Evolutionary conservation across 2,329 filamentous ascomycete genomes (phyloP), one percentile per base, ranked within the genome.

Genomic region (Trichoderma lentiforme): DNA sequence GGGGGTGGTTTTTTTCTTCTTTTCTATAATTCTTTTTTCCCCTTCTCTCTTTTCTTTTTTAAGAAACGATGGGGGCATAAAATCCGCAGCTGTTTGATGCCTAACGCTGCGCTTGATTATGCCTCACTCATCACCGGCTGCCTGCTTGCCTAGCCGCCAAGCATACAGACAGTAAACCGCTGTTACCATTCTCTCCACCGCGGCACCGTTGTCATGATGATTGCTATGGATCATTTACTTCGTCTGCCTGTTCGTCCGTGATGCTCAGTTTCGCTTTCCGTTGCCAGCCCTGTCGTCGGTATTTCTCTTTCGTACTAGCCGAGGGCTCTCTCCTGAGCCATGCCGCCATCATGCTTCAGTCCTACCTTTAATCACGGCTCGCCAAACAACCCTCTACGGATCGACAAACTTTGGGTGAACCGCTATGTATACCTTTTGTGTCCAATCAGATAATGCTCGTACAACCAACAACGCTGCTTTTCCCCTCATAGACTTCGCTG

Each of bases 381-480:
- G 32, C 47, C 34, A 34, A 43, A 47, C 43, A 43, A 58, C 39
- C 6, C 39, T 56, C 26, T 21, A 72, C 21, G 30, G 39, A 70
- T 70, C 66, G 51, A 63, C 69, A 62, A 53, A n/a, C 24, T 51
- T 14, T 51, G 26, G 21, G 58, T 32, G 63, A 60, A 67, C 21
- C 39, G 43, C 36, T 32, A 62, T 24, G 39, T 43, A n/a, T 43
- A 18, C 47, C 26, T 21, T 24, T 15, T 24, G 53, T 53, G 32
- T 43, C 57, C 70, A 72, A 71, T 71, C 63, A 62, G 56, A n/a
- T 36, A 47, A 47, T 68, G 39, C 53, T 26, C 18, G 56, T 60
- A 68, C 56, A 24, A 61, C 36, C 24, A 36, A 30, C 57, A 62
- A 62, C 34, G 18, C 34, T 21, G 6, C 1, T 34, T 12, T 53